phyloP scores from a whole-genome alignment of 1,284 basidiomycete genomes.

The Abortiporus biennis region DNA sequence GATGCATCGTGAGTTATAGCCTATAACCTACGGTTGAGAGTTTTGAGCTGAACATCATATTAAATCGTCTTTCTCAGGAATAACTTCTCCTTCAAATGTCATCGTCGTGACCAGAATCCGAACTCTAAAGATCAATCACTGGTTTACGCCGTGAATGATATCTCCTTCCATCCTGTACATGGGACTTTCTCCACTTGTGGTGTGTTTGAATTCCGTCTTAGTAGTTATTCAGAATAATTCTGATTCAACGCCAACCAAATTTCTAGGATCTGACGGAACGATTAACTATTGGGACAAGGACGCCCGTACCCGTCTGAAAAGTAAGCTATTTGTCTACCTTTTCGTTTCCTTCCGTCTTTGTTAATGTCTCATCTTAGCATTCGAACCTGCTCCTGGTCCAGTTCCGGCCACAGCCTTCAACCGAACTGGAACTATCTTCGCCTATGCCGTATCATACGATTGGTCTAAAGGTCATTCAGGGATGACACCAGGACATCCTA shows the following conservation, averaged over 20 bases:
- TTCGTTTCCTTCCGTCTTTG: background rate
- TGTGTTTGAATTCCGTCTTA: constrained; percentile 31
- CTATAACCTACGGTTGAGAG: too few species aligned
- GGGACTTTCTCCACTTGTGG: constrained; percentile 95
- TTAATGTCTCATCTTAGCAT: constrained; percentile 37
- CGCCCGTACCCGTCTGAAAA: constrained; percentile 82
- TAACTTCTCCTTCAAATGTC: constrained; percentile 97
- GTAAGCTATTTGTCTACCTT: constrained; percentile 39
- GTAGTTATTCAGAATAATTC: constrained; percentile 16
- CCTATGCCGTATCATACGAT: constrained; percentile 86
- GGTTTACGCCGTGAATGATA: constrained; percentile 90
- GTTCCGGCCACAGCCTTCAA: constrained; percentile 79
- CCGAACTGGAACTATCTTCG: constrained; percentile 81
- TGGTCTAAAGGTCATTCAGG: constrained; percentile 89
- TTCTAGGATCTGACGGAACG: constrained; percentile 66
- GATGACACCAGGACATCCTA: constrained; percentile 74
- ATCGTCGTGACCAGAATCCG: constrained; percentile 70
- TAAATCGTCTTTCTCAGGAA: constrained; percentile 34
- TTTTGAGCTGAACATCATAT: too few species aligned
- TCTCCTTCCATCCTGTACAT: constrained; percentile 87
- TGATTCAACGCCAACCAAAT: constrained; percentile 1
- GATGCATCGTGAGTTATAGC: constrained; percentile 49
- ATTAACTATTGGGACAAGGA: constrained; percentile 92
- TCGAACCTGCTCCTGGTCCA: constrained; percentile 64
- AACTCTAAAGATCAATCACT: constrained; percentile 70